Evolutionary conservation across 768 basidiomycete species (phyloP), one percentile per base, ranked within the genome.

Genomic region (Termitomyces sp.): DNA sequence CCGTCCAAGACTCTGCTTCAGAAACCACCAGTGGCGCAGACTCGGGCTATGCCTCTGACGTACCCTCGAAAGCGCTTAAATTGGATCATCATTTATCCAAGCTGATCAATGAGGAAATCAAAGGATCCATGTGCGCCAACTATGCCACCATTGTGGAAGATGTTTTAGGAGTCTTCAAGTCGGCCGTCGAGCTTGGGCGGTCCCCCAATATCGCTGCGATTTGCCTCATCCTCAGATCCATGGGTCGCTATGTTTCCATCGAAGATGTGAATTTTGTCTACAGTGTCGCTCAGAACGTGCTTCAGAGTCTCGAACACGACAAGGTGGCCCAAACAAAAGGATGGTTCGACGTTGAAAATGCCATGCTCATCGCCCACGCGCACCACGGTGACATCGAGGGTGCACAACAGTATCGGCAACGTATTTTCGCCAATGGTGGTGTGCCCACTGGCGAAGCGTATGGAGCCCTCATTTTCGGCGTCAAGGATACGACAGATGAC

Each of bases 401-500:
- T 14, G 95, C 94, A 4, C 91, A 92, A 68, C 75, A 86, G 5
- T 91, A 98, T 70, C 85, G 94, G 20, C 67, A 74, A 20, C 81
- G 92, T 46, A 85, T 99, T 35, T 75, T 96, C 20, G 81, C 88
- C 53, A 82, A 87, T 20, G 90, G 91, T 0, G 80, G 84, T 13
- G 80, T 85, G 2, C 95, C 95, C 6, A 86, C 83, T 0, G 88
- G 94, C 0, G 93, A 98, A 57, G 89, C 94, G 0, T 99, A 98
- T 66, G 96, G 91, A 6, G 89, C 91, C 5, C 79, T 98, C 65
- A 94, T 99, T 61, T 80, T 87, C 43, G 80, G 83, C 60, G 84
- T 92, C 64, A 92, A 90, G 72, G 94, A 98, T 63, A 97, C 96
- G 22, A 98, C 97, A 12, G 96, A 98, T 70, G 96, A 98, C 65